Evolutionary conservation across 805 yeast genomes (phyloP).

Genomic region (Saturnispora bothae): DNA sequence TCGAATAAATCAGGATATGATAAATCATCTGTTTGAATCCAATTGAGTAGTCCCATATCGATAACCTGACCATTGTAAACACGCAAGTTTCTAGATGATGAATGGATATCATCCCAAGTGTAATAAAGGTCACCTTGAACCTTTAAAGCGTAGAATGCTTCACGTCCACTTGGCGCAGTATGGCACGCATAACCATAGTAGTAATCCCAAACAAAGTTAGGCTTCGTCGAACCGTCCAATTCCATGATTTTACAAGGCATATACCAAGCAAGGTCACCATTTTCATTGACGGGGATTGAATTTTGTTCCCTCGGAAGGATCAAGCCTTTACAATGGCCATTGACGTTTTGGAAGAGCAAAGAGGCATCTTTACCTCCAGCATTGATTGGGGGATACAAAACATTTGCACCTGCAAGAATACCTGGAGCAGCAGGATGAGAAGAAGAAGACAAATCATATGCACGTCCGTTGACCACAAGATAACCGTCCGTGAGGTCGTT

Average conservation of each 20-base stretch:
- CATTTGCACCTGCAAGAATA: constrained; percentile 53
- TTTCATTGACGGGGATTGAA: constrained; percentile 53
- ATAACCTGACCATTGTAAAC: constrained; percentile 86
- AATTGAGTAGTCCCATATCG: constrained; percentile 65
- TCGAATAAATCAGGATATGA: constrained; percentile 67
- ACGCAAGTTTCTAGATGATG: constrained; percentile 61
- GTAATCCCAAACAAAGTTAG: constrained; percentile 51
- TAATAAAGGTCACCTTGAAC: constrained; percentile 69
- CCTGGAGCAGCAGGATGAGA: constrained; percentile 79
- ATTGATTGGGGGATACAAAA: constrained; percentile 73
- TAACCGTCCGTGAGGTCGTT: constrained; percentile 50
- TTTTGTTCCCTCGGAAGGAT: constrained; percentile 61
- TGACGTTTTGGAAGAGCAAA: constrained; percentile 81
- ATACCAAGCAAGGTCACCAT: constrained; percentile 76
- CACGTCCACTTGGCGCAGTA: constrained; percentile 60
- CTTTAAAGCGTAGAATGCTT: constrained; percentile 48
- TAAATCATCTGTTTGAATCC: constrained; percentile 63
- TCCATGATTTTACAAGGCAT: constrained; percentile 76
- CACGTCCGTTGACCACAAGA: constrained; percentile 72
- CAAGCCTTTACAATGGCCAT: constrained; percentile 76
- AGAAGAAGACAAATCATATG: constrained; percentile 60
- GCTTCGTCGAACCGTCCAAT: constrained; percentile 61
- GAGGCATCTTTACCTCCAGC: constrained; percentile 87
- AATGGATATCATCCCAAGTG: constrained; percentile 79
- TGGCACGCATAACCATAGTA: constrained; percentile 91